A percentile compares a stretch with the other conserved stretches of the same genome.
phyloP scores from a whole-genome alignment of 2,329 filamentous ascomycete genomes.

The Colletotrichum brevisporum region DNA sequence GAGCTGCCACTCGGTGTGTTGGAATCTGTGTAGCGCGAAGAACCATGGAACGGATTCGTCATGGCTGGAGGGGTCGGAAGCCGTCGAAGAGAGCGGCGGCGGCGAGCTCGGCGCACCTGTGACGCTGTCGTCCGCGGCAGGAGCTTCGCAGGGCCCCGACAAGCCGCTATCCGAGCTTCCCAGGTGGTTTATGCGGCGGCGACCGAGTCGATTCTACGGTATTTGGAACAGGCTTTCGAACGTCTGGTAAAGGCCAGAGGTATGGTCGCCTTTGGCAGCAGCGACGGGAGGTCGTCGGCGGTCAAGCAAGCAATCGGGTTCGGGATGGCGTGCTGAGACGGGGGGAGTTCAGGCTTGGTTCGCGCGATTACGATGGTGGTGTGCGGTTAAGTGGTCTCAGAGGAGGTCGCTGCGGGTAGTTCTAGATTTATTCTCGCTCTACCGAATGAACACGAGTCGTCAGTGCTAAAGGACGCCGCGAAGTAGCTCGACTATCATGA shows the following conservation, averaged over 20 bases:
- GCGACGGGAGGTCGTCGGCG: conserved; percentile 18
- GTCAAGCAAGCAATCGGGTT: conserved; percentile 29
- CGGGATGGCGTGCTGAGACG: conserved; percentile 35
- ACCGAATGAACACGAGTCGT: conserved; percentile 8
- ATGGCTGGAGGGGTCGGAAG: conserved; percentile 49
- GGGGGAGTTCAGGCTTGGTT: conserved; percentile 19
- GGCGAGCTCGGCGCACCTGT: conserved; percentile 35
- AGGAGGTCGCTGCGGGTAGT: not conserved
- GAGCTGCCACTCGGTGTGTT: conserved; percentile 46
- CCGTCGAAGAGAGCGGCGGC: conserved; percentile 27
- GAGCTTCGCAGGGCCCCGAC: conserved; percentile 37
- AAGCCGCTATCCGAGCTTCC: conserved; percentile 34
- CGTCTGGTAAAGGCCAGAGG: conserved; percentile 4
- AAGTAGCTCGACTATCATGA: conserved; percentile 38
- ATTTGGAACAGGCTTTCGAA: conserved; percentile 2
- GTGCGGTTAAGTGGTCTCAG: conserved; percentile 1
- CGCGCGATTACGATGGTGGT: conserved; percentile 33
- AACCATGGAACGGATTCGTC: conserved; percentile 59
- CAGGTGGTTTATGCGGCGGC: not conserved
- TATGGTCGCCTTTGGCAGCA: conserved; percentile 4
- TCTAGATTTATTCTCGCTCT: conserved; percentile 32
- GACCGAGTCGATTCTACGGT: not conserved
- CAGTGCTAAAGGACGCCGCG: conserved; percentile 22
- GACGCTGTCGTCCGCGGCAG: conserved; percentile 25
- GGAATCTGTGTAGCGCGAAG: conserved; percentile 51